Conservation (phyloP, 177 flowering plant species). For the Vitis hybrid region DNA sequence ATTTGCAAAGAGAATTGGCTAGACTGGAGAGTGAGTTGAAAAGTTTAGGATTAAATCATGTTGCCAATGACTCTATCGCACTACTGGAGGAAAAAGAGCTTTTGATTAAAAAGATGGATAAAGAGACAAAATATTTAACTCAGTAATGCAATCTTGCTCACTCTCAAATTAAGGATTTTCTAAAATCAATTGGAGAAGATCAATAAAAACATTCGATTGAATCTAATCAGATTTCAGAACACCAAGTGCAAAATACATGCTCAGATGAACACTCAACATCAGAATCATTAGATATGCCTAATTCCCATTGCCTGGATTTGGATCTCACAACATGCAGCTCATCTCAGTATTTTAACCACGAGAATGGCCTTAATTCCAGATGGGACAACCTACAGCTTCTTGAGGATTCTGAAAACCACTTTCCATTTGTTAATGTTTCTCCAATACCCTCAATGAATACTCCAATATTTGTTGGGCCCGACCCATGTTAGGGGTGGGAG, state of each 20-base stretch:
- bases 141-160: slow-evolving; percentile 55
- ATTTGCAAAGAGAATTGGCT: slow-evolving; percentile 75
- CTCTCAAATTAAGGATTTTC: slow-evolving; percentile 38
- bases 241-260: slow-evolving; percentile 21
- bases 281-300: slow-evolving; percentile 31
- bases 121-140: slow-evolving; percentile 55
- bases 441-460: slow-evolving; percentile 24
- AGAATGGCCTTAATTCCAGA: slow-evolving; percentile 11
- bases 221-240: slow-evolving; percentile 19
- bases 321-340: slow-evolving; percentile 18
- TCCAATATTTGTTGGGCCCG: slow-evolving; percentile 38
- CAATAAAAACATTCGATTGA: slow-evolving; percentile 26
- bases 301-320: slow-evolving; percentile 27
- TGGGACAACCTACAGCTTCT: slow-evolving; percentile 20
- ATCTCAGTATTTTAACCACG: slow-evolving; percentile 17
- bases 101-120: slow-evolving; percentile 56
- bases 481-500: slow-evolving; percentile 46
- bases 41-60: slow-evolving; percentile 35
- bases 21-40: slow-evolving; percentile 70
- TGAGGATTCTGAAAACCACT: slow-evolving; percentile 35
- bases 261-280: slow-evolving; percentile 36
- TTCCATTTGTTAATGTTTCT: slow-evolving; percentile 37
- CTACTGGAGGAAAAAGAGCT: slow-evolving; percentile 52
- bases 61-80: slow-evolving; percentile 31
- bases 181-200: slow-evolving; percentile 27